phyloP scores from a whole-genome alignment of 2,329 filamentous ascomycete genomes.

The Leptographium wingfieldii region DNA sequence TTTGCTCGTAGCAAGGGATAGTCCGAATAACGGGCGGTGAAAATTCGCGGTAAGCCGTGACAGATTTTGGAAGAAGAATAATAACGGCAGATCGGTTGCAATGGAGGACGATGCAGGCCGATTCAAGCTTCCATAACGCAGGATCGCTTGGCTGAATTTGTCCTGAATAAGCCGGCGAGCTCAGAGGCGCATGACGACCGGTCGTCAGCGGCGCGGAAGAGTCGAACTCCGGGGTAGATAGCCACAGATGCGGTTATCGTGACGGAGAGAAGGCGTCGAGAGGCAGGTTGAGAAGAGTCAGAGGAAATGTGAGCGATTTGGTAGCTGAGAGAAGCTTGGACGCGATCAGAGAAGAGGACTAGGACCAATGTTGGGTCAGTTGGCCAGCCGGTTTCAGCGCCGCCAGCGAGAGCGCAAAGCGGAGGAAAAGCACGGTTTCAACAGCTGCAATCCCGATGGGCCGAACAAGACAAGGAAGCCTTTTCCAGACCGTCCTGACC shows the following conservation, averaged over 20 bases:
- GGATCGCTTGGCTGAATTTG: background rate
- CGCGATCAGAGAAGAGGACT: background rate
- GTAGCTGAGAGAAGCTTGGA: background rate
- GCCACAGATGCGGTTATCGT: background rate
- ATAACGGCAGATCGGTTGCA: background rate
- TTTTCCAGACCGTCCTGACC: too few relatives aligned
- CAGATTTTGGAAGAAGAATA: background rate
- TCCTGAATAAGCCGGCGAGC: slow-evolving; percentile 1
- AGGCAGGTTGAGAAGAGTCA: background rate
- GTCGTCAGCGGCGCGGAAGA: slow-evolving; percentile 7
- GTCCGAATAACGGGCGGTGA: background rate
- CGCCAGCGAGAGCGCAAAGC: background rate
- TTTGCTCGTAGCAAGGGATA: background rate
- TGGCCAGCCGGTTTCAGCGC: background rate
- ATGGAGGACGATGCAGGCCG: background rate
- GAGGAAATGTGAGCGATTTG: background rate
- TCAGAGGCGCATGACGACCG: slow-evolving; percentile 10
- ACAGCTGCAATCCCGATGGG: too few relatives aligned
- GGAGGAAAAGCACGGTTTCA: too few relatives aligned
- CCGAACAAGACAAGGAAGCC: too few relatives aligned
- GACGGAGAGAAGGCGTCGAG: background rate
- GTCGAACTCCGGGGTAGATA: background rate
- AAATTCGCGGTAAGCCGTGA: background rate
- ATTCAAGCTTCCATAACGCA: background rate
- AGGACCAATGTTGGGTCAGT: background rate